Evolutionary conservation across 768 basidiomycete genomes (phyloP).

Genomic region (Kwoniella sp.): DNA sequence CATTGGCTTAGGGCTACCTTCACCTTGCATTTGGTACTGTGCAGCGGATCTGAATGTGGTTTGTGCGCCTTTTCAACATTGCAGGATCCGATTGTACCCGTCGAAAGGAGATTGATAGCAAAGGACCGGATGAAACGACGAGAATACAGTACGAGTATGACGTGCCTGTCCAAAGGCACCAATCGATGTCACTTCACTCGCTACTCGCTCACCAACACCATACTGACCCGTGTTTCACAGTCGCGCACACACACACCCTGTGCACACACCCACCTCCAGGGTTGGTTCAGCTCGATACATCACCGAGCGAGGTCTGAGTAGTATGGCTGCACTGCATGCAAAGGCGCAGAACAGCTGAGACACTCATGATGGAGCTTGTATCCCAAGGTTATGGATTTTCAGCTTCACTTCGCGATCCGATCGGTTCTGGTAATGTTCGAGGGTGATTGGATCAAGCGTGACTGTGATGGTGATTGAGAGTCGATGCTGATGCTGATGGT

Average conservation of each 20-base stretch:
- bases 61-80: too few relatives aligned
- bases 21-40: too few relatives aligned
- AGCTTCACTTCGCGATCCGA: conserved; percentile 21
- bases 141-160: too few relatives aligned
- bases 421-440: conserved; percentile 1
- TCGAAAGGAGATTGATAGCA: background rate
- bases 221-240: background rate
- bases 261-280: background rate
- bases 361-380: background rate
- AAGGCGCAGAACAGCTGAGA: background rate
- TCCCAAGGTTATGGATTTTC: too few relatives aligned
- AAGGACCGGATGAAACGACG: background rate
- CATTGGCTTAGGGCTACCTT: too few relatives aligned
- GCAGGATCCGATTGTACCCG: too few relatives aligned
- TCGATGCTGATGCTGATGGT: conserved; percentile 3
- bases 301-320: too few relatives aligned
- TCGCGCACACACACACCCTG: background rate
- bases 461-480: conserved; percentile 6
- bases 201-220: background rate
- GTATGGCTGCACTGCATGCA: too few relatives aligned
- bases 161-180: background rate
- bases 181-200: background rate
- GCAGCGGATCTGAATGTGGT: too few relatives aligned
- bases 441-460: conserved; percentile 3
- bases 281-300: too few relatives aligned